These are phyloP conservation scores for Hansenula anomala DNA, from an alignment of 1,139 yeast genomes.

Conservation along the genomic window DNA sequence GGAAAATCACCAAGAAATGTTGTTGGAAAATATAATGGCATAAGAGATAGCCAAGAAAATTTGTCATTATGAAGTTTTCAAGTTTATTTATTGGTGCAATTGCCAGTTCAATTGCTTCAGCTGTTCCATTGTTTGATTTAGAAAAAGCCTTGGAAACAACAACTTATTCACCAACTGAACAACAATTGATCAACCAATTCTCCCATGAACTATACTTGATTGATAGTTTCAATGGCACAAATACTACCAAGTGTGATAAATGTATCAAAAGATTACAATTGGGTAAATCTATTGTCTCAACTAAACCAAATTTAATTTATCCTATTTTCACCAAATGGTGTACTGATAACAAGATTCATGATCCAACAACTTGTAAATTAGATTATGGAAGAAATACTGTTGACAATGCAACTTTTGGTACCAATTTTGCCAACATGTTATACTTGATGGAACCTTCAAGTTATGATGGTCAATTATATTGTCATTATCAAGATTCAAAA, in stretches of 20 bases:
- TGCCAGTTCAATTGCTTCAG: not conserved
- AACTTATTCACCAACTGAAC: not conserved
- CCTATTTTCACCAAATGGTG: conserved; percentile 40
- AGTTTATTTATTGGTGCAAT: not conserved
- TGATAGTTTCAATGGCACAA: conserved; percentile 2
- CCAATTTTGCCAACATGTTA: conserved; percentile 43
- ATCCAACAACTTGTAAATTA: conserved; percentile 25
- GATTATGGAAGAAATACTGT: conserved; percentile 32
- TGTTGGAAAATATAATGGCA: no score
- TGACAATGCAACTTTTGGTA: conserved; percentile 29
- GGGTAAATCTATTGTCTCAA: conserved; percentile 36
- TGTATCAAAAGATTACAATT: conserved; percentile 37
- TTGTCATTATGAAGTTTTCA: not conserved
- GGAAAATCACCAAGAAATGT: no score
- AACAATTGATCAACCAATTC: not conserved
- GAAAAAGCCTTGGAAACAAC: conserved; percentile 3
- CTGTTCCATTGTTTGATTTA: conserved; percentile 1
- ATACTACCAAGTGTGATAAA: conserved; percentile 29
- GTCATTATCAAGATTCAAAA: conserved; percentile 39
- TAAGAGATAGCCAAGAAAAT: no score
- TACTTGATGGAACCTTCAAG: conserved; percentile 42
- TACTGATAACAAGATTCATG: conserved; percentile 19
- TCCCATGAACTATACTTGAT: not conserved
- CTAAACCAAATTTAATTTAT: conserved; percentile 40
- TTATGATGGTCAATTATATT: conserved; percentile 49